Percentiles rank a stretch among this genome's conserved stretches.
Evolutionary conservation across 2,329 filamentous ascomycete genomes (phyloP).

Genomic region (Camillea tinctor): DNA sequence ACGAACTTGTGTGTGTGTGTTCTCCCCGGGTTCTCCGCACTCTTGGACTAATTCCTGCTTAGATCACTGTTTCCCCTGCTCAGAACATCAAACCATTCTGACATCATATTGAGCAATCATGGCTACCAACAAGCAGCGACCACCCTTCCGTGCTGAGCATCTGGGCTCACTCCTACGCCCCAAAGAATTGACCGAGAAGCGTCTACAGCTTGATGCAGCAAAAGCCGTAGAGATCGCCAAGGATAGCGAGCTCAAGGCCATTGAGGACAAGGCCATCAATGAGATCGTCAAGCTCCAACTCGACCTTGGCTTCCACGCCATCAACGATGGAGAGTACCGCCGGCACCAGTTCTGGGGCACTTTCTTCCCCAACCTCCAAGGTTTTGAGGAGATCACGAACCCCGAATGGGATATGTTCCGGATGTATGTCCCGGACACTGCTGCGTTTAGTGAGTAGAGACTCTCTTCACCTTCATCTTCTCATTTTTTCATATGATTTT

Average conservation of each 20-base stretch:
- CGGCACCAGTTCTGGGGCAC: slow-evolving; percentile 52
- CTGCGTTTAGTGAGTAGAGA: slow-evolving; percentile 44
- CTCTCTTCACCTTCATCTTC: neutral
- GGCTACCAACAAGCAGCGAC: slow-evolving; percentile 33
- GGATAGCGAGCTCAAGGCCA: slow-evolving; percentile 45
- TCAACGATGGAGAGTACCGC: slow-evolving; percentile 47
- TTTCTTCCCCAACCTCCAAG: slow-evolving; percentile 42
- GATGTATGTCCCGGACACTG: slow-evolving; percentile 50
- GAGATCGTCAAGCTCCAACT: slow-evolving; percentile 68
- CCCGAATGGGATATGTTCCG: slow-evolving; percentile 52
- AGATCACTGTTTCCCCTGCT: neutral
- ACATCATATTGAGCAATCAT: slow-evolving; percentile 13
- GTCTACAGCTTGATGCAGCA: slow-evolving; percentile 44
- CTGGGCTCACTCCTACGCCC: slow-evolving; percentile 72
- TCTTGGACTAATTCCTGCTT: neutral
- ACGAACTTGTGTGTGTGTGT: neutral
- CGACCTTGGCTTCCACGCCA: slow-evolving; percentile 63
- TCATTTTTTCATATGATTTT: slow-evolving; percentile 35
- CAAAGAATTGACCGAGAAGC: slow-evolving; percentile 59
- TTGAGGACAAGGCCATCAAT: slow-evolving; percentile 62
- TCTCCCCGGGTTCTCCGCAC: neutral
- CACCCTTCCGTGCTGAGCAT: slow-evolving; percentile 74
- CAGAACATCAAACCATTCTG: neutral
- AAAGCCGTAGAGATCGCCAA: slow-evolving; percentile 38
- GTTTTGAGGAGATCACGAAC: slow-evolving; percentile 45